These are phyloP conservation scores for Mrakia gelida DNA, from an alignment of 768 basidiomycete species.

Conservation along the genomic window DNA sequence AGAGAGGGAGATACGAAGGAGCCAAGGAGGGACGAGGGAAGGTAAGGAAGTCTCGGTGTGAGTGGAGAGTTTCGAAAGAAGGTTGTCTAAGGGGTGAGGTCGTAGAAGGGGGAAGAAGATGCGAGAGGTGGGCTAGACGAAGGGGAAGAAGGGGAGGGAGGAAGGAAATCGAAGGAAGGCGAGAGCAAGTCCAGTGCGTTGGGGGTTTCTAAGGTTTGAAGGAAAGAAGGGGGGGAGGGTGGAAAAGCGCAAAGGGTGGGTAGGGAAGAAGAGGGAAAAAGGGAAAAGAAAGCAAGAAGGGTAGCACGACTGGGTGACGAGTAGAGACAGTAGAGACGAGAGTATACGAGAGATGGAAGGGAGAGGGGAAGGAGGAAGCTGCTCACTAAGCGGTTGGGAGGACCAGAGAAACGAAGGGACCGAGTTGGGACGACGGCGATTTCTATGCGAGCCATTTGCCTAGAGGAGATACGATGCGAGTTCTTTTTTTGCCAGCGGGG, in stretches of 20 bases:
- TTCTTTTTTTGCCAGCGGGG: not conserved
- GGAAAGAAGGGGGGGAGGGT: not conserved
- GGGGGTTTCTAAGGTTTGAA: not conserved
- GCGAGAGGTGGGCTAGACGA: not conserved
- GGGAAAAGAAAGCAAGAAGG: too few species aligned
- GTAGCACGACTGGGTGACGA: too few species aligned
- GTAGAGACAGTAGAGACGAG: too few species aligned
- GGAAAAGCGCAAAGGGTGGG: too few species aligned
- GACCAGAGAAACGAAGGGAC: too few species aligned
- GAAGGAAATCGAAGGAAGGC: constrained; percentile 70
- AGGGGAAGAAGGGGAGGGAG: constrained; percentile 1
- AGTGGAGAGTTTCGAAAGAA: not conserved
- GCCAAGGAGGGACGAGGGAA: constrained; percentile 14
- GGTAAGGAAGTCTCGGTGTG: constrained; percentile 38
- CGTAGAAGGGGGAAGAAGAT: not conserved
- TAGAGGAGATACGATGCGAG: not conserved
- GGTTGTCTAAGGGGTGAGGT: not conserved
- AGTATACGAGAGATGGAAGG: too few species aligned
- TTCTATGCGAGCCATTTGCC: too few species aligned
- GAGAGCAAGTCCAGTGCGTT: not conserved
- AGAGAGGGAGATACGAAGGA: too few species aligned
- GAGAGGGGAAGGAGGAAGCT: too few species aligned
- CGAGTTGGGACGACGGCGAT: too few species aligned
- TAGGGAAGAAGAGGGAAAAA: too few species aligned
- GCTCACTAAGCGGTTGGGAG: too few species aligned